Evolutionary conservation across 208 protist species (phyloP), one percentile per base, ranked within the genome.

Genomic region (Acanthamoeba castellanii): DNA sequence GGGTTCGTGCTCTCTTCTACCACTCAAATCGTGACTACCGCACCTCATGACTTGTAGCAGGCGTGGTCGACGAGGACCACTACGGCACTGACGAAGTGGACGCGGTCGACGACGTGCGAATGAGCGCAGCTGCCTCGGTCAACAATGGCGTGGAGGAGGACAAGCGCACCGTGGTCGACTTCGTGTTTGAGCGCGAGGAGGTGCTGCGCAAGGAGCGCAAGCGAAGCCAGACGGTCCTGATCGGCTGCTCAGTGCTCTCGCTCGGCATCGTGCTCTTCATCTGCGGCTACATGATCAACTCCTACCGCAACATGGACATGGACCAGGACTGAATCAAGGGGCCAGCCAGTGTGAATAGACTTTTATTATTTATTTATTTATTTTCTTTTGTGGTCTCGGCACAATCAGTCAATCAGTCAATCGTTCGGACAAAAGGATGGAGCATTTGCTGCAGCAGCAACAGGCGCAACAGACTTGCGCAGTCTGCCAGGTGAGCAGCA

Each of bases 141-240:
- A 84, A 45, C 25, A 27, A 57, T 8, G 81, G 42, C 9, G 16
- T 7, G 13, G 81, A 64, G 9, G 81, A 64, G 34, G 81, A 88
- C n/a, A 25, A 27, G 9, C 81, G 81, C 50, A 66, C 81, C 14
- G 50, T 88, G 50, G 81, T 88, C 50, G 81, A 64, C 52, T 88
- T 88, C 25, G 81, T 88, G n/a, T 88, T 88, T 64, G 52, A 27
- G n/a, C 81, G 81, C 9, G 81, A 88, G 81, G 81, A 88, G 50
- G 52, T 88, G n/a, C 52, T 88, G 50, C 81, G 81, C 18, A 13
- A 50, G 30, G 50, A 88, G n/a, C 81, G 81, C n/a, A 88, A 64
- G 81, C 42, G 34, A 18, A 64, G 81, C 81, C 52, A 66, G 50
- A 88, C 32, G 50, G 32, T 88, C 11, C 81, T 88, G n/a, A 34